Evolutionary conservation across 2,329 filamentous ascomycete species (phyloP).

Genomic region (Talaromyces verruculosus): DNA sequence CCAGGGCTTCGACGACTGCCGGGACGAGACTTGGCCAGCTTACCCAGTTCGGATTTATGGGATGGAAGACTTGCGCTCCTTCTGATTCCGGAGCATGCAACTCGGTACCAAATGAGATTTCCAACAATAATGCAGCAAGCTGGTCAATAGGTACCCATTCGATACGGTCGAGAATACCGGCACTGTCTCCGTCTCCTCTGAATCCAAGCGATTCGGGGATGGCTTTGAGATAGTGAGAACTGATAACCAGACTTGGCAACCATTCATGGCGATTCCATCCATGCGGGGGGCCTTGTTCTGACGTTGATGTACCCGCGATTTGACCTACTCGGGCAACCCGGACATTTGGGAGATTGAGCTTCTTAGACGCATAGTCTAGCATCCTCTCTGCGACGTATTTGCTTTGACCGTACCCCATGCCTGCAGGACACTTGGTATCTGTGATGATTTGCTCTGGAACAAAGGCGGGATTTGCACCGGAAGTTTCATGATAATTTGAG

Average conservation of each 20-base stretch:
- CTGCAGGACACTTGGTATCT: background rate
- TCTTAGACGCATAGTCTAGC: conserved; percentile 11
- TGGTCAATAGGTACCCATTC: conserved; percentile 17
- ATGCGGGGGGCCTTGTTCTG: conserved; percentile 11
- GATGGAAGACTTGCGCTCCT: conserved; percentile 8
- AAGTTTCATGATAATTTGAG: conserved; percentile 2
- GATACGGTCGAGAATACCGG: conserved; percentile 8
- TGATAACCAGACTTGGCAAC: conserved; percentile 17
- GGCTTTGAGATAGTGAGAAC: conserved; percentile 9
- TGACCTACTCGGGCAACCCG: conserved; percentile 14
- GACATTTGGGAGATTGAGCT: background rate
- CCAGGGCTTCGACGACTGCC: background rate
- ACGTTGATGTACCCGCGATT: conserved; percentile 12
- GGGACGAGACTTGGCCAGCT: conserved; percentile 15
- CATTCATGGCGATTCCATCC: conserved; percentile 18
- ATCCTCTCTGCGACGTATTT: conserved; percentile 15
- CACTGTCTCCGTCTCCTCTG: background rate
- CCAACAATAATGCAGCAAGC: conserved; percentile 5
- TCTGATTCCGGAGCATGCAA: background rate
- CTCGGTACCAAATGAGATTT: conserved; percentile 2
- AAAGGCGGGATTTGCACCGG: background rate
- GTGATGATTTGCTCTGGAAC: conserved; percentile 12
- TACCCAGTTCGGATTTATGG: conserved; percentile 9
- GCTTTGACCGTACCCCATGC: conserved; percentile 16
- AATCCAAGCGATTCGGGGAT: conserved; percentile 8